Conservation (phyloP, 768 basidiomycete species). For the Mycena leptocephala region DNA sequence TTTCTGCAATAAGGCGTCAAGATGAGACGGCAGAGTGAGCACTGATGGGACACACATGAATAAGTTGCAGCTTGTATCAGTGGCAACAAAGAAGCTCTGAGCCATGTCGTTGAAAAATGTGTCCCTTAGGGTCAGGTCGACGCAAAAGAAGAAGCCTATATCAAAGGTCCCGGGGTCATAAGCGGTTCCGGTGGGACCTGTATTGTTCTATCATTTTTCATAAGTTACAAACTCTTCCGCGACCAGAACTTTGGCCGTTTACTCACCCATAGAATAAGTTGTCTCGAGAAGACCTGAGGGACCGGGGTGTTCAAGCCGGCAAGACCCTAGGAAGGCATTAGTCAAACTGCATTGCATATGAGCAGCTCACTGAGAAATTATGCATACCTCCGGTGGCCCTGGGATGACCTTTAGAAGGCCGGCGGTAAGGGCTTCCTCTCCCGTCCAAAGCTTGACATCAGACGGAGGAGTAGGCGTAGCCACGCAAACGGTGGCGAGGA, state of each 20-base stretch:
- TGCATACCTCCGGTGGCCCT: slow-evolving; percentile 11
- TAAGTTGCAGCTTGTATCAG: slow-evolving; percentile 20
- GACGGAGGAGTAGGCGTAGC: slow-evolving; percentile 7
- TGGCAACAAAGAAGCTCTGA: slow-evolving; percentile 17
- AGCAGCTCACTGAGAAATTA: slow-evolving; percentile 7
- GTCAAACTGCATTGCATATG: not conserved
- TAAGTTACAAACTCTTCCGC: not conserved
- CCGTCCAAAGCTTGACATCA: slow-evolving; percentile 8
- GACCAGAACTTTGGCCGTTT: not conserved
- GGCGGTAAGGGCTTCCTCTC: slow-evolving; percentile 26
- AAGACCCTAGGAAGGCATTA: slow-evolving; percentile 11
- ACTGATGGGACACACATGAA: slow-evolving; percentile 7
- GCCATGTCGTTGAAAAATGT: slow-evolving; percentile 23
- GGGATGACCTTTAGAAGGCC: slow-evolving; percentile 16
- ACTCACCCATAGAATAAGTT: slow-evolving; percentile 21
- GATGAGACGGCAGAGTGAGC: slow-evolving; percentile 7
- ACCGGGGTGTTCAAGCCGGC: not conserved
- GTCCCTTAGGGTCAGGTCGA: slow-evolving; percentile 21
- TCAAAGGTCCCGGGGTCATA: slow-evolving; percentile 13
- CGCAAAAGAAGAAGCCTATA: slow-evolving; percentile 25
- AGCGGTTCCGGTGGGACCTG: not conserved
- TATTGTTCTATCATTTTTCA: not conserved
- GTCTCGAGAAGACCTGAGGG: slow-evolving; percentile 5
- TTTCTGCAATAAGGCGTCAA: slow-evolving; percentile 21
- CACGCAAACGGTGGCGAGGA: slow-evolving; percentile 15